Evolutionary conservation across 768 basidiomycete species (phyloP).

Genomic region (Amyloporia xantha): DNA sequence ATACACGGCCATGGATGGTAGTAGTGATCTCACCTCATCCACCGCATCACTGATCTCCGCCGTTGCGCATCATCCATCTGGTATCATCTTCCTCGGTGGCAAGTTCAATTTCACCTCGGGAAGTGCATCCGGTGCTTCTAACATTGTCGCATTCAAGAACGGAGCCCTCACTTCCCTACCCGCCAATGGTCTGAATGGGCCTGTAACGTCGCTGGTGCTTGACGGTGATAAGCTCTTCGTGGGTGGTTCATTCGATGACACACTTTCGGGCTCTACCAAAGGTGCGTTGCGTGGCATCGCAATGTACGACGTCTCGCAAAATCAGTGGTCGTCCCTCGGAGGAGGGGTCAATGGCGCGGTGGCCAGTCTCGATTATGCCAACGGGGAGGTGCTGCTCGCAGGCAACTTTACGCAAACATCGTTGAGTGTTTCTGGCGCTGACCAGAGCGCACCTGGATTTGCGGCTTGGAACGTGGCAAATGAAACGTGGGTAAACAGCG

Average conservation of each 20-base stretch:
- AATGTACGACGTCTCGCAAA: constrained; percentile 57
- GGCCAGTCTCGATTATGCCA: constrained; percentile 44
- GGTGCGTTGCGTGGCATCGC: constrained; percentile 56
- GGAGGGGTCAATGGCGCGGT: constrained; percentile 73
- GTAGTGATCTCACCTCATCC: constrained; percentile 27
- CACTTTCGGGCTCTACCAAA: constrained; percentile 44
- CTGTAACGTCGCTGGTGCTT: constrained; percentile 62
- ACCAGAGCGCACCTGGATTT: constrained; percentile 48
- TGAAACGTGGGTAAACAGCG: constrained; percentile 62
- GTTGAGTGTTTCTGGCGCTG: constrained; percentile 21
- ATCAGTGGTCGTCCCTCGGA: constrained; percentile 76
- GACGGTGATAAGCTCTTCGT: constrained; percentile 65
- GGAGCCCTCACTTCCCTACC: constrained; percentile 48
- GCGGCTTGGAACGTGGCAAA: constrained; percentile 65
- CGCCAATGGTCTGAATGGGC: constrained; percentile 71
- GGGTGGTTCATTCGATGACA: constrained; percentile 84
- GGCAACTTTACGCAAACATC: constrained; percentile 53
- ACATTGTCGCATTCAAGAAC: constrained; percentile 67
- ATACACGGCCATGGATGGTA: constrained; percentile 49
- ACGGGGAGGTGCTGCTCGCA: constrained; percentile 52
- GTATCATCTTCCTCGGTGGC: constrained; percentile 69
- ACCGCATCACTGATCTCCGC: constrained; percentile 39
- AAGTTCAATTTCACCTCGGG: constrained; percentile 59
- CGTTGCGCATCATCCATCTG: constrained; percentile 60
- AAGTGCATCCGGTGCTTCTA: constrained; percentile 48